Conservation (phyloP, 208 protist genomes). For the Trypanosoma melophagium region DNA sequence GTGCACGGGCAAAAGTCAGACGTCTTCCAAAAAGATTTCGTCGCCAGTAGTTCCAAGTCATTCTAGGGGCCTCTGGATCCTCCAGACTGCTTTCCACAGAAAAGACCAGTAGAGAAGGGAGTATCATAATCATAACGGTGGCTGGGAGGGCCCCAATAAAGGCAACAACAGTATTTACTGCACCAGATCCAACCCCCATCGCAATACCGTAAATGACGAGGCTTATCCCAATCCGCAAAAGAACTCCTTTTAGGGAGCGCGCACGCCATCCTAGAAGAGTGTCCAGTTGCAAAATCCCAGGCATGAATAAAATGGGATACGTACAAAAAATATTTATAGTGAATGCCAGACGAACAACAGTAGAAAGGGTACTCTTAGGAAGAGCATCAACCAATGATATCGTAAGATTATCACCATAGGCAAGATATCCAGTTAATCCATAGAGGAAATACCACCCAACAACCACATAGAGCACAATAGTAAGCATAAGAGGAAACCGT, state of each 20-base stretch:
- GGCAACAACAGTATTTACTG: slow-evolving; percentile 70
- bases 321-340: slow-evolving; percentile 34
- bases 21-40: slow-evolving; percentile 37
- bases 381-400: slow-evolving; percentile 28
- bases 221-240: slow-evolving; percentile 57
- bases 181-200: slow-evolving; percentile 49
- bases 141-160: slow-evolving; percentile 76
- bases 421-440: slow-evolving; percentile 34
- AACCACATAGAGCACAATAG: slow-evolving; percentile 22
- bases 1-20: slow-evolving; percentile 39
- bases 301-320: slow-evolving; percentile 38
- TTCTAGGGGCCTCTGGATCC: slow-evolving; percentile 55
- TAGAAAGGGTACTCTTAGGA: slow-evolving; percentile 12
- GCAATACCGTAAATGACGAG: slow-evolving; percentile 62
- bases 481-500: slow-evolving; percentile 24
- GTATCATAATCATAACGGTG: slow-evolving; percentile 67
- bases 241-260: slow-evolving; percentile 50
- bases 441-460: slow-evolving; percentile 28
- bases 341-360: slow-evolving; percentile 27
- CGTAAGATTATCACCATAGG: slow-evolving; percentile 25
- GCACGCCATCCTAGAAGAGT: slow-evolving; percentile 12
- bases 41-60: slow-evolving; percentile 56
- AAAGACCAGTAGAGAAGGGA: slow-evolving; percentile 51
- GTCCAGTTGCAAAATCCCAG: slow-evolving; percentile 33
- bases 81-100: slow-evolving; percentile 47